Percentiles rank a stretch among this genome's conserved stretches.
Conservation (phyloP, 441 rosid genomes). For the Gossypium davidsonii region DNA sequence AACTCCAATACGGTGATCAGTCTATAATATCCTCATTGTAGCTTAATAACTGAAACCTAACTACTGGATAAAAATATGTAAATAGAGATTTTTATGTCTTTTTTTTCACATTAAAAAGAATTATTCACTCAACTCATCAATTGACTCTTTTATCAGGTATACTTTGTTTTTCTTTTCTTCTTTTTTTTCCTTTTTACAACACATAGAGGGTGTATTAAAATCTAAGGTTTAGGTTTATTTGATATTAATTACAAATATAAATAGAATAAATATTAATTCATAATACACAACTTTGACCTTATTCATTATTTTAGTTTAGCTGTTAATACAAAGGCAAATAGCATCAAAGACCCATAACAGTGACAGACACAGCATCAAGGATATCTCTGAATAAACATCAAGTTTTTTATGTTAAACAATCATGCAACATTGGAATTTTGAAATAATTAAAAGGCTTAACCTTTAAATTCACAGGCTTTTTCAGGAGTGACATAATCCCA, state of each 20-base stretch:
- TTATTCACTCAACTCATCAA: not conserved
- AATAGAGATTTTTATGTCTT: not conserved
- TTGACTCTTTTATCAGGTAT: not conserved
- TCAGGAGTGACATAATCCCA: conserved; percentile 94
- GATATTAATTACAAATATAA: not conserved
- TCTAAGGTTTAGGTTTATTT: not conserved
- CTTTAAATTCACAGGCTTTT: conserved; percentile 84
- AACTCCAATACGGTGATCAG: not conserved
- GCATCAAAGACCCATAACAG: not conserved
- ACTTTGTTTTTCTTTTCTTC: too few relatives aligned
- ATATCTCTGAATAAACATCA: not conserved
- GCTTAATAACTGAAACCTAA: not conserved
- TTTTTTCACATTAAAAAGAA: not conserved
- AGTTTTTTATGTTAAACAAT: not conserved
- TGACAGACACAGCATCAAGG: not conserved
- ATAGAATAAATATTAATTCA: not conserved
- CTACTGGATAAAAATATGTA: not conserved
- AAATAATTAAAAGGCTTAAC: conserved; percentile 28
- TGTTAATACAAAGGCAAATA: not conserved
- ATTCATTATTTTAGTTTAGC: not conserved
- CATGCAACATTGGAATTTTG: not conserved
- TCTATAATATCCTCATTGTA: not conserved
- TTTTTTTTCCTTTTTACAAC: not conserved
- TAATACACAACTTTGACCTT: not conserved
- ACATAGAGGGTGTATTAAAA: not conserved